Conservation (phyloP, 176 grass and related monocot genomes). For the Canna indica region DNA sequence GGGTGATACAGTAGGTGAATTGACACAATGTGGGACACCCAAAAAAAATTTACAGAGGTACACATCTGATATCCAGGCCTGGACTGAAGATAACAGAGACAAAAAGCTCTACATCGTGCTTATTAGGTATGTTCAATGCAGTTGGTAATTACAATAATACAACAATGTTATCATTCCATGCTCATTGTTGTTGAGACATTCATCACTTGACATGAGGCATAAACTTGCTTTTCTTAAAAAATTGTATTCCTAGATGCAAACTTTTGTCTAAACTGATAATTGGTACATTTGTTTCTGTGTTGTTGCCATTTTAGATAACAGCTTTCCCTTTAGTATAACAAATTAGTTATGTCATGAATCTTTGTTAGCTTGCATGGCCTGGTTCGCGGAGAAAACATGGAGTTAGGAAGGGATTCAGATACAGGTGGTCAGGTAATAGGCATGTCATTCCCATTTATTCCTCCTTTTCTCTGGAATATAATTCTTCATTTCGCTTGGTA, state of each 20-base stretch:
- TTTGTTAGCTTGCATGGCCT: slow-evolving; percentile 67
- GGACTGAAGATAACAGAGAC: slow-evolving; percentile 77
- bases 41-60: slow-evolving; percentile 77
- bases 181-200: neutral
- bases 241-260: neutral
- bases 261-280: neutral
- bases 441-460: neutral
- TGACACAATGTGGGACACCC: slow-evolving; percentile 30
- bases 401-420: slow-evolving; percentile 89
- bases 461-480: neutral
- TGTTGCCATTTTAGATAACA: neutral
- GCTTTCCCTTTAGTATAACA: neutral
- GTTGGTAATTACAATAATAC: too few relatives aligned
- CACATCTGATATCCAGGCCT: slow-evolving; percentile 57
- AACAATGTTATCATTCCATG: neutral
- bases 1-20: slow-evolving; percentile 47
- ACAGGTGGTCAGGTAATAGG: slow-evolving; percentile 75
- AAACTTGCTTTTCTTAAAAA: neutral
- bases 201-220: too few relatives aligned
- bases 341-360: neutral
- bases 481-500: neutral
- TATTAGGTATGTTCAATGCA: slow-evolving; percentile 34
- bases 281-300: neutral
- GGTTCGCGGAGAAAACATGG: slow-evolving; percentile 97
- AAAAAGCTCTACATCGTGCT: slow-evolving; percentile 95